phyloP scores from a whole-genome alignment of 129 eudicot species.

The Escallonia herrerae region DNA sequence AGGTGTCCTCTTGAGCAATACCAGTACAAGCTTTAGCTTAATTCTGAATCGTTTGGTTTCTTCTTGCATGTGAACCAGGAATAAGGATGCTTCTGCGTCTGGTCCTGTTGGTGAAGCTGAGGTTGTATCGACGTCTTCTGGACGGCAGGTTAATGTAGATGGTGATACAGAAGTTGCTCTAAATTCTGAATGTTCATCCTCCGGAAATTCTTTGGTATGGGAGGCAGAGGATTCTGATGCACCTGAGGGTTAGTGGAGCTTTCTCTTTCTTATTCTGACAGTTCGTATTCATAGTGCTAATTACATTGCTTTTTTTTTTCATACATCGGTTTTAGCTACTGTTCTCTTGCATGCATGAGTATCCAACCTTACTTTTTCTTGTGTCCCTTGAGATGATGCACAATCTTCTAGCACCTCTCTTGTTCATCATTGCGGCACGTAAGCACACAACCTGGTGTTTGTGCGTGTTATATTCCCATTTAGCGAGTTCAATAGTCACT shows the following conservation, averaged over 20 bases:
- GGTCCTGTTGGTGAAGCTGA: slow-evolving; percentile 33
- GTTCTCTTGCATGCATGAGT: background rate
- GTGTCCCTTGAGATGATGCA: too few species aligned
- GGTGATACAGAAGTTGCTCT: slow-evolving; percentile 27
- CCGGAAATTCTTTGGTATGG: slow-evolving; percentile 45
- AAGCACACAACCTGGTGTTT: background rate
- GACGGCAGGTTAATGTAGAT: slow-evolving; percentile 33
- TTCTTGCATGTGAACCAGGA: slow-evolving; percentile 39
- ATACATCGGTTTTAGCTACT: background rate
- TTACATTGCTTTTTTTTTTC: background rate
- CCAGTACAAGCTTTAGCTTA: slow-evolving; percentile 1
- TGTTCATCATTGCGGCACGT: too few species aligned
- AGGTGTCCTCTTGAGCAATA: slow-evolving; percentile 38
- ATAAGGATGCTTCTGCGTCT: slow-evolving; percentile 18
- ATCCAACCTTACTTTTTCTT: too few species aligned
- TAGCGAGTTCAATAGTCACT: too few species aligned
- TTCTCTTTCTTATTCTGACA: background rate
- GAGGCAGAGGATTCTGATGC: slow-evolving; percentile 65
- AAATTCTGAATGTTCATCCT: slow-evolving; percentile 49
- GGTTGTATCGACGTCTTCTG: slow-evolving; percentile 31
- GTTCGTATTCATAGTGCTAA: background rate
- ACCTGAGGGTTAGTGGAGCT: slow-evolving; percentile 52
- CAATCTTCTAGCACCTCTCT: too few species aligned
- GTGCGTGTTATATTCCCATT: background rate
- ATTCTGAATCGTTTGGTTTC: background rate